Base-by-base conservation (phyloP, 768 basidiomycete genomes). In the Leccinellum luteum region DNA sequence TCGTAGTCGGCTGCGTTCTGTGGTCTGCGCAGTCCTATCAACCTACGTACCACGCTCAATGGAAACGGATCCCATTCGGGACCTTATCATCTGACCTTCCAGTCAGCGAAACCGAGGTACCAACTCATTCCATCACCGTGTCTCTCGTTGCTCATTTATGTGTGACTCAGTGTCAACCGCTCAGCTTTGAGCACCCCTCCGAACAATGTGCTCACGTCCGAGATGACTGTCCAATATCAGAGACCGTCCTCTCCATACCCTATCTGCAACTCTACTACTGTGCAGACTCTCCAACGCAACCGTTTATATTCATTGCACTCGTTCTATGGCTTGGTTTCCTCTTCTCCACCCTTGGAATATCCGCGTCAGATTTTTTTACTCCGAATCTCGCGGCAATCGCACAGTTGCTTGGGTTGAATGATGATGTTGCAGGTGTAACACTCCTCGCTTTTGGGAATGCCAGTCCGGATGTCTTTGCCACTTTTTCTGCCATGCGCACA, bases 371-470 rank as follows among this genome's bases (percentile, higher is more conserved):
- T 74, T 98, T 98, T 76, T 98, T 98, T 80, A 94, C 91, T 52
- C 95, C 95, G 1, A 98, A 99, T 71, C 81, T 99, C 17, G 89
- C 90, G 0, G 92, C 95, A 1, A 89, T 98, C 31, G 86, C 96
- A 0, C 82, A 87, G 51, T 75, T 91, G 4, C 82, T 99, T 4
- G 90, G 94, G 0, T 74, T 99, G 41, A 90, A 91, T 65, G 94
- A 99, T 69, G 91, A 92, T 54, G 86, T 98, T 15, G 94, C 97
- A 0, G 97, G 97, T 0, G 95, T 98, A 23, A 99, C 97, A 0
- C 91, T 99, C 64, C 81, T 99, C 28, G 97, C 97, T 0, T 95
- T 98, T 69, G 96, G 96, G 41, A 98, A 98, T 69, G 96, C 95
- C 30, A 94, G 92, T 66, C 96, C 96, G 0, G 96, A 98, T 70